Percentiles rank a stretch among this genome's conserved stretches.
These are phyloP conservation scores for Rosa chinensis DNA, from an alignment of 306 rosid species.

Conservation along the genomic window DNA sequence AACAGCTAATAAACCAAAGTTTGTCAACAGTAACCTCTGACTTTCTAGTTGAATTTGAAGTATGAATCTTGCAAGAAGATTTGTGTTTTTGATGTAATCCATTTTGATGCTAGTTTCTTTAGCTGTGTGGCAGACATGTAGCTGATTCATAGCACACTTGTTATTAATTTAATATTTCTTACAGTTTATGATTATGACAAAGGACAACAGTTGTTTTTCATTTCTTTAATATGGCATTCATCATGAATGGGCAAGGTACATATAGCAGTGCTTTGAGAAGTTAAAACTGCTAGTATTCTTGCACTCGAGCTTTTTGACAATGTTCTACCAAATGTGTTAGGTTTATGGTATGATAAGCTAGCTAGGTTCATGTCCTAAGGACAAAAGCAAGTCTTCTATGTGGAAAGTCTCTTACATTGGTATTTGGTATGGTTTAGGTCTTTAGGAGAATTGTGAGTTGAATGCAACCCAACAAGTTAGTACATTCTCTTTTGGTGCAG, in stretches of 20 bases:
- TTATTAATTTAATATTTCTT: neutral
- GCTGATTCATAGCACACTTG: neutral
- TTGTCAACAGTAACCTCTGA: neutral
- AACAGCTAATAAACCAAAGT: too few species aligned
- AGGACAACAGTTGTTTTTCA: neutral
- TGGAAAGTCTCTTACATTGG: too few species aligned
- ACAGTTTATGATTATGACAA: neutral
- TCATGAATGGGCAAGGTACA: neutral
- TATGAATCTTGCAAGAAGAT: neutral
- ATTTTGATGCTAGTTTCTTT: neutral
- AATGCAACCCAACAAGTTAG: too few species aligned
- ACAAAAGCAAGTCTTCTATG: too few species aligned
- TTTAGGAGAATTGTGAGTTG: too few species aligned
- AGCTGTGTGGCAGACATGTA: too few species aligned
- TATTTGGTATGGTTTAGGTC: too few species aligned
- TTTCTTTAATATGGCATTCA: neutral
- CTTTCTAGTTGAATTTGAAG: too few species aligned
- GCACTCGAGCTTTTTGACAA: neutral
- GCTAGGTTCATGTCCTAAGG: too few species aligned
- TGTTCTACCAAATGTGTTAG: too few species aligned
- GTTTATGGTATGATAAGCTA: too few species aligned
- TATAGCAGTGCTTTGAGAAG: neutral
- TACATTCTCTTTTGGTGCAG: too few species aligned
- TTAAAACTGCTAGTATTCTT: neutral
- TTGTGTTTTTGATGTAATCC: neutral